Evolutionary conservation across 2,329 filamentous ascomycete genomes (phyloP).

Genomic region (Trichoderma atroviride): DNA sequence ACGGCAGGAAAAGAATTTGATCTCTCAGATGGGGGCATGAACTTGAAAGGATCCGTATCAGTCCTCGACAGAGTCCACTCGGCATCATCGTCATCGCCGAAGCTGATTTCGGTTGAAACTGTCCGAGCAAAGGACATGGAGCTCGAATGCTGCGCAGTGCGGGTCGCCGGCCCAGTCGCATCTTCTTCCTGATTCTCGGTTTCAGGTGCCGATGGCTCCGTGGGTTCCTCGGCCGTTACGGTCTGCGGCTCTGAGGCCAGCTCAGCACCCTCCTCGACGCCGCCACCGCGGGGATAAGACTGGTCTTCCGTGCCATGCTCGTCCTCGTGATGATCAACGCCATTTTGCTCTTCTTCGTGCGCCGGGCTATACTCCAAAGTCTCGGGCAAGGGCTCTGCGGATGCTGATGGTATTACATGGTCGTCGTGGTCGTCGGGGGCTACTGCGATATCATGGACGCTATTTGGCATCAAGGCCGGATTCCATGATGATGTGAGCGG

Average conservation of each 20-base stretch:
- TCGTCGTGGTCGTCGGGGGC: conserved; percentile 29
- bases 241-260: conserved; percentile 31
- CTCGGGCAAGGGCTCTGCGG: conserved; percentile 23
- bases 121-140: conserved; percentile 66
- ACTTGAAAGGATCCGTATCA: conserved; percentile 57
- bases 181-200: not conserved
- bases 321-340: conserved; percentile 9
- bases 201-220: conserved; percentile 1
- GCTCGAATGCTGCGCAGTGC: conserved; percentile 57
- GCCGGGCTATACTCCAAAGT: not conserved
- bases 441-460: conserved; percentile 30
- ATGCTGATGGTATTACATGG: conserved; percentile 2
- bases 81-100: conserved; percentile 60
- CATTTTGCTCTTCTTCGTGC: not conserved
- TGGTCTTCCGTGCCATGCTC: conserved; percentile 28
- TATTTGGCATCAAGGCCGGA: conserved; percentile 46
- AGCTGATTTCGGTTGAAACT: conserved; percentile 63
- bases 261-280: conserved; percentile 34
- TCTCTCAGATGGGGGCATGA: conserved; percentile 59
- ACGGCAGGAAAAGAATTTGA: conserved; percentile 67
- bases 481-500: conserved; percentile 44
- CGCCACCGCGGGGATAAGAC: conserved; percentile 32
- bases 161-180: not conserved
- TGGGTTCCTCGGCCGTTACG: conserved; percentile 20
- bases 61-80: conserved; percentile 58